Evolutionary conservation across 2,329 filamentous ascomycete genomes (phyloP).

Genomic region (Annulohypoxylon truncatum): DNA sequence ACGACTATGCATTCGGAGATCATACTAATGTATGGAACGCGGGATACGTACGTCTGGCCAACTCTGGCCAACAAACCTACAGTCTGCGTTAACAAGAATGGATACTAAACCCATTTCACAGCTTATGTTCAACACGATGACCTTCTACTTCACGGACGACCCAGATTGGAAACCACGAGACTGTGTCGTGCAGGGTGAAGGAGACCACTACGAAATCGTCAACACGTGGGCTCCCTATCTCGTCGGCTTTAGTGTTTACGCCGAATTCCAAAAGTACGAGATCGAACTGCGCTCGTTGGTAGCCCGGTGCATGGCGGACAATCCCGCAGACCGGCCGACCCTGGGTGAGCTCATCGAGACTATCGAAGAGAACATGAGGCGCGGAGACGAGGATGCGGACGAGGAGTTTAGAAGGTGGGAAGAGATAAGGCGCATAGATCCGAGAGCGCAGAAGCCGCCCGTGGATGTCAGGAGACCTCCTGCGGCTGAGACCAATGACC

Average conservation of each 20-base stretch:
- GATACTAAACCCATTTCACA: conserved; percentile 15
- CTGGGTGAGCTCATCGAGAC: conserved; percentile 22
- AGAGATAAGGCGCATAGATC: background rate
- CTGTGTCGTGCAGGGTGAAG: conserved; percentile 15
- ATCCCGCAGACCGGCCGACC: conserved; percentile 18
- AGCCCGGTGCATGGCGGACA: conserved; percentile 36
- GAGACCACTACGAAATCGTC: background rate
- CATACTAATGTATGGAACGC: conserved; percentile 37
- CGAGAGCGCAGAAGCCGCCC: background rate
- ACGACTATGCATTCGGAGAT: conserved; percentile 23
- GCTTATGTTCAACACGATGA: conserved; percentile 34
- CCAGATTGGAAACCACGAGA: conserved; percentile 28
- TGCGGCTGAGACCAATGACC: conserved; percentile 16
- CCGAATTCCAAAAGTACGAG: conserved; percentile 13
- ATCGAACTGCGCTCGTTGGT: conserved; percentile 26
- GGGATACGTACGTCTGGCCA: conserved; percentile 28
- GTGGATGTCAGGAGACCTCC: conserved; percentile 24
- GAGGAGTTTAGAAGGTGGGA: conserved; percentile 6
- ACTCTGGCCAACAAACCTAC: background rate
- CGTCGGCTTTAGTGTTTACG: conserved; percentile 21
- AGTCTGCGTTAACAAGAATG: background rate
- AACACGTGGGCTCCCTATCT: conserved; percentile 34
- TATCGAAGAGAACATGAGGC: conserved; percentile 15
- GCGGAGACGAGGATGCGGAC: conserved; percentile 9
- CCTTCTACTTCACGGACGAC: conserved; percentile 22